Evolutionary conservation across 2,329 filamentous ascomycete species (phyloP).

Genomic region (Endothia cerciana): DNA sequence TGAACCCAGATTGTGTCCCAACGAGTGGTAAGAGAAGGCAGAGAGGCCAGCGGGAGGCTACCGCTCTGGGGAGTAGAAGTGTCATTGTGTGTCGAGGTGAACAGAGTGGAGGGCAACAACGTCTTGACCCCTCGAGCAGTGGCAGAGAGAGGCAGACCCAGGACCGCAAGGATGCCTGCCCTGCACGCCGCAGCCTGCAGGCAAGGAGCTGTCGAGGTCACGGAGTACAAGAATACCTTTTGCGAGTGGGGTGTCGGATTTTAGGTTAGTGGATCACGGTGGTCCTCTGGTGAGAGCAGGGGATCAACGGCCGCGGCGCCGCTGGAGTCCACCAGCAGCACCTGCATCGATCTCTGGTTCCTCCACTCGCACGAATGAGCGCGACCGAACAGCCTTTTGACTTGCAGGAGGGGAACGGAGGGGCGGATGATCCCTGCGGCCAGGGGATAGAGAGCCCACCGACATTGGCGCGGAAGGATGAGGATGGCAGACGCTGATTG

Average conservation of each 20-base stretch:
- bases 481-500: conserved; percentile 26
- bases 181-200: conserved; percentile 19
- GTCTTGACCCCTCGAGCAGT: neutral
- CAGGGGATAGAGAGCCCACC: conserved; percentile 14
- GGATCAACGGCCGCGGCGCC: conserved; percentile 12
- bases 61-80: neutral
- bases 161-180: conserved; percentile 5
- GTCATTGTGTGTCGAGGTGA: neutral
- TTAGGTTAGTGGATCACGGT: conserved; percentile 28
- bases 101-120: neutral
- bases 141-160: neutral
- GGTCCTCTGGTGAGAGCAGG: conserved; percentile 24
- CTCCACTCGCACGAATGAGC: conserved; percentile 28
- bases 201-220: conserved; percentile 8
- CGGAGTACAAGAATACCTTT: conserved; percentile 10
- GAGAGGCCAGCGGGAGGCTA: neutral
- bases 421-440: conserved; percentile 25
- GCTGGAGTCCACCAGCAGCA: conserved; percentile 22
- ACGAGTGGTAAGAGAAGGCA: neutral
- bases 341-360: conserved; percentile 23
- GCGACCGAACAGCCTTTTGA: conserved; percentile 26
- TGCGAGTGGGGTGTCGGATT: conserved; percentile 22
- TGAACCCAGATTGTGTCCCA: neutral
- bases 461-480: conserved; percentile 24
- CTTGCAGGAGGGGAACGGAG: conserved; percentile 25